Evolutionary conservation across 2,329 filamentous ascomycete species (phyloP).

Genomic region (Neospermospora avenae): DNA sequence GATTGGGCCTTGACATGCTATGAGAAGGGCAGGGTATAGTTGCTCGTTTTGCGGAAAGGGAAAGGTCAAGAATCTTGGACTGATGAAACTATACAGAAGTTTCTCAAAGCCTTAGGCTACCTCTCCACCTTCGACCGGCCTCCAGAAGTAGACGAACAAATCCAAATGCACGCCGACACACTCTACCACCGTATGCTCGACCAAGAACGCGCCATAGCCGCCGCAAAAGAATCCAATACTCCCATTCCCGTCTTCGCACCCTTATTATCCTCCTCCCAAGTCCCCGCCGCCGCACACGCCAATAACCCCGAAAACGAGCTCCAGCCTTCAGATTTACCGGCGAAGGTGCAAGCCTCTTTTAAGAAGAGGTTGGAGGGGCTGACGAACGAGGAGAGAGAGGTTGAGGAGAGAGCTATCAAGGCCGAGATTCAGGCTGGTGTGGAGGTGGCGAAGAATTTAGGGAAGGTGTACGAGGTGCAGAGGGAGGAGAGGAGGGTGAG

Average conservation of each 20-base stretch:
- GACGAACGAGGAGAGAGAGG: slow-evolving; percentile 52
- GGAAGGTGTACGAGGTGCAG: slow-evolving; percentile 54
- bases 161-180: slow-evolving; percentile 93
- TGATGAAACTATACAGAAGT: slow-evolving; percentile 52
- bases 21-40: background rate
- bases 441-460: slow-evolving; percentile 55
- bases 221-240: slow-evolving; percentile 61
- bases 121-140: slow-evolving; percentile 64
- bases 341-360: slow-evolving; percentile 49
- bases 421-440: slow-evolving; percentile 60
- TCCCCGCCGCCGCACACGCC: slow-evolving; percentile 13
- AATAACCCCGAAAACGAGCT: slow-evolving; percentile 20
- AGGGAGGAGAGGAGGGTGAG: slow-evolving; percentile 51
- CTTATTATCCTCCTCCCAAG: slow-evolving; percentile 39
- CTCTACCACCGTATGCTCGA: slow-evolving; percentile 84
- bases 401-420: slow-evolving; percentile 62
- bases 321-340: slow-evolving; percentile 37
- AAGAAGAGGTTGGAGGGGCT: slow-evolving; percentile 56
- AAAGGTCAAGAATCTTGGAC: background rate
- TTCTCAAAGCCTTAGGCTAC: slow-evolving; percentile 88
- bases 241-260: slow-evolving; percentile 58
- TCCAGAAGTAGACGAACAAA: slow-evolving; percentile 71
- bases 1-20: background rate
- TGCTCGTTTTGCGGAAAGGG: background rate
- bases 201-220: slow-evolving; percentile 73